Percentiles rank a stretch among this genome's conserved stretches.
These are phyloP conservation scores for Verbena officinalis DNA, from an alignment of 257 asterid genomes.

Conservation along the genomic window DNA sequence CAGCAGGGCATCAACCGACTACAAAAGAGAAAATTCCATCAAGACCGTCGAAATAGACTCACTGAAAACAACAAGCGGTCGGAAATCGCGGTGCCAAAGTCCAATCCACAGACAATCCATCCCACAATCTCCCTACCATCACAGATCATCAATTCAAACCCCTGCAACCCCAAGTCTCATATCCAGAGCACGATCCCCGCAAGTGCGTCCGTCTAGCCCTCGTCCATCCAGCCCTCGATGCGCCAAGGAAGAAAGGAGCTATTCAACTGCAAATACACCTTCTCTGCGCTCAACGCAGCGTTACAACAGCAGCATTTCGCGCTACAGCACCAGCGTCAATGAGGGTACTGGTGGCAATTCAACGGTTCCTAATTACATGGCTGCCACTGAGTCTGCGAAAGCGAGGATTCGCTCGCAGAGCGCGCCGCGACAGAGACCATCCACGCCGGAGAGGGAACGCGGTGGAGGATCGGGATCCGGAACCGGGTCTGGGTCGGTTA, in stretches of 20 bases:
- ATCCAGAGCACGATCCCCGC: conserved; percentile 44
- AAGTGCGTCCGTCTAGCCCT: conserved; percentile 60
- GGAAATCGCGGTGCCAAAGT: conserved; percentile 66
- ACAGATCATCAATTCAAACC: conserved; percentile 28
- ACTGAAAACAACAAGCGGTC: conserved; percentile 37
- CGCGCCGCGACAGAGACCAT: conserved; percentile 80
- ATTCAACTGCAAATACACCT: conserved; percentile 88
- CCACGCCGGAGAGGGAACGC: conserved; percentile 85
- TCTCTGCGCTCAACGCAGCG: conserved; percentile 57
- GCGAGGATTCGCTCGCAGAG: conserved; percentile 84
- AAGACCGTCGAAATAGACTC: conserved; percentile 82
- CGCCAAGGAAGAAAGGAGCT: conserved; percentile 58
- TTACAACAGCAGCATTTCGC: conserved; percentile 33
- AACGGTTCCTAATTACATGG: conserved; percentile 81
- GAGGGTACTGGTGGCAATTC: conserved; percentile 29
- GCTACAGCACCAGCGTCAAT: conserved; percentile 41
- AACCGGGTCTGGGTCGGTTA: conserved; percentile 52
- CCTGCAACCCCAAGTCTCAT: conserved; percentile 54
- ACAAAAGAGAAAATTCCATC: conserved; percentile 64
- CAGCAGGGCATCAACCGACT: conserved; percentile 69
- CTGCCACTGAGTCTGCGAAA: conserved; percentile 85
- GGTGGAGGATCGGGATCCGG: conserved; percentile 30
- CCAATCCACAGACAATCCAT: conserved; percentile 46
- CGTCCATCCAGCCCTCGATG: conserved; percentile 61
- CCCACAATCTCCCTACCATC: conserved; percentile 31